Evolutionary conservation across 345 rosid genomes (phyloP).

Genomic region (Psidium guajava): DNA sequence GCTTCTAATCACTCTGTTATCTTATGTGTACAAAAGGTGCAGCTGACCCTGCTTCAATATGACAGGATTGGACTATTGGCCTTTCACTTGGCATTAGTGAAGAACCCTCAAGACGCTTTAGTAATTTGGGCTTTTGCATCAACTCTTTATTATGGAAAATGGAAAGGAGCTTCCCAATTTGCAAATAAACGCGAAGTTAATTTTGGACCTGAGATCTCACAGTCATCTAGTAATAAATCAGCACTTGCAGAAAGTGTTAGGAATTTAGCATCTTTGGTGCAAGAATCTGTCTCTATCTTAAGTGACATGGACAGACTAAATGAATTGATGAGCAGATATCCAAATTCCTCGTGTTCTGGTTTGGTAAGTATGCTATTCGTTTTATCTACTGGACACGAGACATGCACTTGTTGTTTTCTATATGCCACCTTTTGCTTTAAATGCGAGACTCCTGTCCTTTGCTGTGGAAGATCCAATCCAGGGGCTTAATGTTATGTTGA

Average conservation of each 20-base stretch:
- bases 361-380: slow-evolving; percentile 26
- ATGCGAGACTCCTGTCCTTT: background rate
- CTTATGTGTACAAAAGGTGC: background rate
- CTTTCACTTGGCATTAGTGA: slow-evolving; percentile 73
- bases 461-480: background rate
- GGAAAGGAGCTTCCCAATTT: slow-evolving; percentile 56
- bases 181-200: slow-evolving; percentile 37
- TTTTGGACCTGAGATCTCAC: slow-evolving; percentile 52
- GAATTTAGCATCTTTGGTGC: slow-evolving; percentile 37
- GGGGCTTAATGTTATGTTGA: background rate
- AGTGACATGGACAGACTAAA: slow-evolving; percentile 18
- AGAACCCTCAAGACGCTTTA: slow-evolving; percentile 64
- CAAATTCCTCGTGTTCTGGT: slow-evolving; percentile 25
- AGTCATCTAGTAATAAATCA: slow-evolving; percentile 35
- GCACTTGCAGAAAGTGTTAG: slow-evolving; percentile 50
- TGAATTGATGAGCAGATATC: slow-evolving; percentile 27
- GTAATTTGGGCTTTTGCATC: slow-evolving; percentile 63
- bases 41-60: background rate
- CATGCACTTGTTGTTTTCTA: background rate
- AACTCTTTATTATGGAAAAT: slow-evolving; percentile 51
- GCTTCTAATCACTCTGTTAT: background rate
- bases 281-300: slow-evolving; percentile 32
- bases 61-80: slow-evolving; percentile 80
- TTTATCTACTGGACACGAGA: background rate
- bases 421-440: background rate